Evolutionary conservation across 2,329 filamentous ascomycete genomes (phyloP), one percentile per base, ranked within the genome.

Genomic region (Xylariaceae sp.): DNA sequence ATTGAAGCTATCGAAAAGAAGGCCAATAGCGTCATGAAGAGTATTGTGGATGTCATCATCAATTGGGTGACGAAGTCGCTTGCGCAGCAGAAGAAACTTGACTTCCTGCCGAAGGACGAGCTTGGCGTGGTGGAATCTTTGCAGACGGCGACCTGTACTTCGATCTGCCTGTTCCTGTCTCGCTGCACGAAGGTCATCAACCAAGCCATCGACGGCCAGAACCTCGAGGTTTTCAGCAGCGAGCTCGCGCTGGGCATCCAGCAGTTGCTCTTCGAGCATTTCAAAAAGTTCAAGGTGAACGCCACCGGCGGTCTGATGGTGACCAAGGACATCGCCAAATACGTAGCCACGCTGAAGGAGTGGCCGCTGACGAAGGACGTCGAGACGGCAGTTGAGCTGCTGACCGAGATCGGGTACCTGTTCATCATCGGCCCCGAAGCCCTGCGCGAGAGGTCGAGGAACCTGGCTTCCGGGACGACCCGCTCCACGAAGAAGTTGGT

Each of bases 291-390:
- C 77, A 86, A 89, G 58, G 91, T 99, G 63, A 96, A 92, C 65
- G 91, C 93, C 41, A 93, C 93, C 0, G 95, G 95, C 59, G 95
- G 92, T 2, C 84, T 99, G 45, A 95, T 97, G 84, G 91, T 98
- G 21, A 93, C 89, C 37, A 96, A 98, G 76, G 95, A 99, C 71
- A 93, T 98, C 72, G 91, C 91, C 37, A 92, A 91, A 70, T 99
- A 99, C 73, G 89, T 90, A 7, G 89, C 93, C 58, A 85, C 96
- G 10, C 81, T 99, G 62, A 87, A 90, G 60, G 87, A 87, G 32
- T 98, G 92, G 91, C 84, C 89, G 23, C 79, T 93, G 41, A 81
- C 83, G 50, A 87, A 87, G 65, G 85, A 89, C 41, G 85, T 87
- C 47, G 82, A 84, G 64, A 81, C 81, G 20, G 84, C 85, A 51